These are phyloP conservation scores for Lolium multiflorum DNA, from an alignment of 176 grass and related monocot species.

Conservation along the genomic window DNA sequence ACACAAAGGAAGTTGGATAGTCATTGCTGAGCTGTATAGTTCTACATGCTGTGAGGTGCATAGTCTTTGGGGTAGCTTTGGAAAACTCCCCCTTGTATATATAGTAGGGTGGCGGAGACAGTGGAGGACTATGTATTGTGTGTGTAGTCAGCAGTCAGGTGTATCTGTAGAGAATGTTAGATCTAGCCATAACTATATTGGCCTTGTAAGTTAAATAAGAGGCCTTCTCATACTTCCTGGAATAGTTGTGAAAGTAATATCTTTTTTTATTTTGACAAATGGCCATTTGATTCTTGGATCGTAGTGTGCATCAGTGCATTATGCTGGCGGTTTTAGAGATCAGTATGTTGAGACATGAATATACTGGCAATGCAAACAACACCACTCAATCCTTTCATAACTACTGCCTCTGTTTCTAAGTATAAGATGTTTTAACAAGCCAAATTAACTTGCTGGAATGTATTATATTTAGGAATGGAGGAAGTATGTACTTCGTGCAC, in stretches of 20 bases:
- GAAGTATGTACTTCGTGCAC: no score
- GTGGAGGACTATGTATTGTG: not conserved
- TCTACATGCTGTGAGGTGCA: not conserved
- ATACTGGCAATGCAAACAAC: no score
- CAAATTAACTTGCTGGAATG: no score
- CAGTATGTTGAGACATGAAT: not conserved
- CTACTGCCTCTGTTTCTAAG: no score
- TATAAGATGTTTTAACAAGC: no score
- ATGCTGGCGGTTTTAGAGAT: not conserved
- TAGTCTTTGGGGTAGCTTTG: slow-evolving; percentile 34
- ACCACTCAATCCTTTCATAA: not conserved
- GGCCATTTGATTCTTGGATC: not conserved
- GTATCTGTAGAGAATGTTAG: not conserved
- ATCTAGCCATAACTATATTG: slow-evolving; percentile 18
- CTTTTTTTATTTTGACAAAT: not conserved
- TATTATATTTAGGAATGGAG: no score
- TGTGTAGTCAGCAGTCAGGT: slow-evolving; percentile 31
- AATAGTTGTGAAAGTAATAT: not conserved
- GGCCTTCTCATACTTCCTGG: not conserved
- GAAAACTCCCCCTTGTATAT: slow-evolving; percentile 28
- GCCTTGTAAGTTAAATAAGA: slow-evolving; percentile 48
- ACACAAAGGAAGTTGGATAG: not conserved
- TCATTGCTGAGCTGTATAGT: not conserved
- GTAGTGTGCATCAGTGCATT: not conserved
- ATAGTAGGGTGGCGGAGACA: slow-evolving; percentile 39